These are phyloP conservation scores for Claviceps arundinis DNA, from an alignment of 2,329 filamentous ascomycete species.

Conservation along the genomic window DNA sequence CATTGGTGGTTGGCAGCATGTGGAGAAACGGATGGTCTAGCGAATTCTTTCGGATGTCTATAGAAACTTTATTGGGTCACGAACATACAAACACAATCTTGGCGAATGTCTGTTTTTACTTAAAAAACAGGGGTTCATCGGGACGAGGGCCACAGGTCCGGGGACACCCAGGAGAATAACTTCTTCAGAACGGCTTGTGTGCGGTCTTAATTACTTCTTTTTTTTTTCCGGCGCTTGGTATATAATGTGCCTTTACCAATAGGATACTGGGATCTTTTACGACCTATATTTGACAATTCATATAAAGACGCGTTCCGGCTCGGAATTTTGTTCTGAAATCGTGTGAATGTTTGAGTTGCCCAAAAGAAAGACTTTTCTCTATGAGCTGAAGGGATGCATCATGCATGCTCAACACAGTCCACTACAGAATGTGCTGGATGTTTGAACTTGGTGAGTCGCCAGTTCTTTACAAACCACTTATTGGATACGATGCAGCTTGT, in stretches of 20 bases:
- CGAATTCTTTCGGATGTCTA: slow-evolving; percentile 20
- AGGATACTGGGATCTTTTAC: slow-evolving; percentile 14
- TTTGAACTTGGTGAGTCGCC: too few relatives aligned
- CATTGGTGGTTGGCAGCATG: too few relatives aligned
- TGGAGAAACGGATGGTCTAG: slow-evolving; percentile 6
- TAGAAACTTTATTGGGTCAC: slow-evolving; percentile 20
- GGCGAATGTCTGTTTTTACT: background rate
- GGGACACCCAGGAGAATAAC: slow-evolving; percentile 1
- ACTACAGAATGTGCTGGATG: too few relatives aligned
- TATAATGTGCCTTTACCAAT: slow-evolving; percentile 20
- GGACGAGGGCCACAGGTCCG: background rate
- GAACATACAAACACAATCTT: slow-evolving; percentile 18
- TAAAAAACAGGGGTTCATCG: slow-evolving; percentile 11
- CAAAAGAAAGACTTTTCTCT: too few relatives aligned
- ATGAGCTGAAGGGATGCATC: too few relatives aligned
- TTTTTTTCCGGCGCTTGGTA: slow-evolving; percentile 10
- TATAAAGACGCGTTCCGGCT: slow-evolving; percentile 9
- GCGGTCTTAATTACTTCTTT: slow-evolving; percentile 4
- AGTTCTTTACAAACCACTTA: too few relatives aligned
- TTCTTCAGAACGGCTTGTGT: slow-evolving; percentile 4
- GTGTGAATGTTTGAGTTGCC: too few relatives aligned
- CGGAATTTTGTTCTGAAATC: too few relatives aligned
- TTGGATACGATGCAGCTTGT: too few relatives aligned
- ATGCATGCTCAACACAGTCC: too few relatives aligned
- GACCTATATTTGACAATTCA: slow-evolving; percentile 10